Evolutionary conservation across 1,139 yeast species (phyloP), one percentile per base, ranked within the genome.

Genomic region (Blastobotrys serpentis): DNA sequence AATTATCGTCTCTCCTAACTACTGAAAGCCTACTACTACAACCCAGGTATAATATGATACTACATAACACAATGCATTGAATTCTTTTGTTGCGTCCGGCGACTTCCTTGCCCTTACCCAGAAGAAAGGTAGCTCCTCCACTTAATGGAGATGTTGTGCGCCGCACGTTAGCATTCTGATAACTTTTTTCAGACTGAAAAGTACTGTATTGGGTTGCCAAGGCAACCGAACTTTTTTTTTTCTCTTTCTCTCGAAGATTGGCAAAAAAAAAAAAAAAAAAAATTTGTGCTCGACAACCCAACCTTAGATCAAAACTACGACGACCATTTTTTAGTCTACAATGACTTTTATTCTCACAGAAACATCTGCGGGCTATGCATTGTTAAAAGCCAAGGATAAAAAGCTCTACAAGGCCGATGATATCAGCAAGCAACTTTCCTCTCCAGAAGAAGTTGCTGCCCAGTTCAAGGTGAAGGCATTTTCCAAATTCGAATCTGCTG

Each of bases 351-450:
- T 92, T 66, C 82, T 92, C 70, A 86, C 98, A 55, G 98, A 92
- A 77, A 92, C 98, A 57, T 87, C 98, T 58, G 98, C 98, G 50
- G 98, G 98, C 68, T 92, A 92, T 69, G 98, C 98, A 68, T 79
- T 92, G 68, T 81, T 92, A 66, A 92, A 92, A 76, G 96, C 98
- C 52, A 84, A 96, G 57, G 98, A 92, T 77, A 92, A 92, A 78
- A 92, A 92, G 79, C 85, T 92, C 66, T 84, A 90, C 79, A 89
- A 90, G 76, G 84, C 95, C 26, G 70, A 86, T 47, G 68, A 81
- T 52, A 74, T 89, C 62, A 72, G 86, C 59, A 79, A 84, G 57
- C 97, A 90, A 68, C 78, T 89, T 64, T 78, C 87, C 71, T 72
- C 86, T 47, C 84, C 95, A 49, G 95, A 86, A 58, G 85, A 86